Conservation (phyloP, 108 stramenopile species). For the Discostella stelligeroides region DNA sequence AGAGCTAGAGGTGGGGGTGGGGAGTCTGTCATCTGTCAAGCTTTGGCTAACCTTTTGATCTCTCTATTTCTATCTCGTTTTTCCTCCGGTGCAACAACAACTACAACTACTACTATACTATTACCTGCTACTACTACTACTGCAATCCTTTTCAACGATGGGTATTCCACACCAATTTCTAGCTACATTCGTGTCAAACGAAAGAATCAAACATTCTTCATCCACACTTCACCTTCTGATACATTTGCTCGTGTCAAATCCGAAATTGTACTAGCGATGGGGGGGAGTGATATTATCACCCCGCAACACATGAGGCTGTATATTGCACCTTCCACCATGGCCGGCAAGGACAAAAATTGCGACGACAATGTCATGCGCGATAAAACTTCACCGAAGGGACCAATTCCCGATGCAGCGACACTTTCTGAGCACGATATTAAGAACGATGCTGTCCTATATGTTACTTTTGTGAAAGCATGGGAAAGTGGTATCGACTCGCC, state of each 20-base stretch:
- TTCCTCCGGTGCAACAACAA: no score
- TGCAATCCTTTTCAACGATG: no score
- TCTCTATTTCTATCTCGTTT: no score
- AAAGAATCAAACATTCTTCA: constrained; percentile 68
- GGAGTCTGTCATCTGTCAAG: no score
- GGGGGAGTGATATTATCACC: constrained; percentile 23
- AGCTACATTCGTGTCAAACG: constrained; percentile 67
- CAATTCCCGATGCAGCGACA: constrained; percentile 30
- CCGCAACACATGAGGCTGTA: constrained; percentile 41
- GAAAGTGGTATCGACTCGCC: constrained; percentile 3
- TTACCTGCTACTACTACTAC: no score
- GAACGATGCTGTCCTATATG: constrained; percentile 54
- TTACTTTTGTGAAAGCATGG: constrained; percentile 43
- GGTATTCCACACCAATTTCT: no score
- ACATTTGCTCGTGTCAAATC: constrained; percentile 58
- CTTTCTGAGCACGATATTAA: constrained; percentile 49
- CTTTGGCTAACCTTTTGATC: no score
- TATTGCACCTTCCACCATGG: constrained; percentile 16
- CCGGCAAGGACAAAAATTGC: constrained; percentile 6
- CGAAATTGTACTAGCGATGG: constrained; percentile 51
- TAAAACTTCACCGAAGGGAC: constrained; percentile 12
- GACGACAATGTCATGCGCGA: not conserved
- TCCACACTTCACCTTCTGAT: constrained; percentile 51
- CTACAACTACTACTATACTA: no score
- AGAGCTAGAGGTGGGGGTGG: no score